Evolutionary conservation across 2,329 filamentous ascomycete genomes (phyloP).

Genomic region (Metarhizium humberi): DNA sequence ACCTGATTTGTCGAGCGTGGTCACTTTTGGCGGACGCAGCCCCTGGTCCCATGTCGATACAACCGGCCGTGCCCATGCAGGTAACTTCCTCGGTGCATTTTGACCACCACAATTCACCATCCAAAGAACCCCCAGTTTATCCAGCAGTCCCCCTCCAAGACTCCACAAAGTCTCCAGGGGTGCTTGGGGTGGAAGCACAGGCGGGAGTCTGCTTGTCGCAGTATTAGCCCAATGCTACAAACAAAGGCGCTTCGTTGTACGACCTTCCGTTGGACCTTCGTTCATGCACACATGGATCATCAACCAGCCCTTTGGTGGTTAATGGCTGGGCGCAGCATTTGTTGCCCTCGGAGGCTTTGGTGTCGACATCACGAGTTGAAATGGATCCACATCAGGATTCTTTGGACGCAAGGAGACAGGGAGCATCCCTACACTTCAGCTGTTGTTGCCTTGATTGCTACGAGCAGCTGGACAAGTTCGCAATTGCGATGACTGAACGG

Average conservation of each 20-base stretch:
- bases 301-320: not conserved
- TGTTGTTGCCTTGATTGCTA: too few relatives aligned
- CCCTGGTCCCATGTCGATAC: not conserved
- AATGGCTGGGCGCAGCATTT: not conserved
- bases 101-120: not conserved
- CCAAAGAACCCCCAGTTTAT: not conserved
- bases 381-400: not conserved
- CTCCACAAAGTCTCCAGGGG: not conserved
- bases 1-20: not conserved
- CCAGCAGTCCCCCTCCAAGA: not conserved
- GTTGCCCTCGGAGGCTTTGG: not conserved
- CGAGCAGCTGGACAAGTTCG: not conserved
- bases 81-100: not conserved
- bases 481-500: not conserved
- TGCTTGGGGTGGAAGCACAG: not conserved
- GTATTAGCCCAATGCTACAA: not conserved
- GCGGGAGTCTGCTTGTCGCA: not conserved
- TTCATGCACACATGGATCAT: not conserved
- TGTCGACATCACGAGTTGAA: not conserved
- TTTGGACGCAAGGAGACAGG: too few relatives aligned
- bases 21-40: not conserved
- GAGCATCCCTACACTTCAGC: too few relatives aligned
- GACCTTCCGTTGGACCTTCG: not conserved
- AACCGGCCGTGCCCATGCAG: not conserved
- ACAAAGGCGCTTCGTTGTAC: not conserved